Conservation (phyloP, 305 asterid species). For the Fraxinus latifolia region DNA sequence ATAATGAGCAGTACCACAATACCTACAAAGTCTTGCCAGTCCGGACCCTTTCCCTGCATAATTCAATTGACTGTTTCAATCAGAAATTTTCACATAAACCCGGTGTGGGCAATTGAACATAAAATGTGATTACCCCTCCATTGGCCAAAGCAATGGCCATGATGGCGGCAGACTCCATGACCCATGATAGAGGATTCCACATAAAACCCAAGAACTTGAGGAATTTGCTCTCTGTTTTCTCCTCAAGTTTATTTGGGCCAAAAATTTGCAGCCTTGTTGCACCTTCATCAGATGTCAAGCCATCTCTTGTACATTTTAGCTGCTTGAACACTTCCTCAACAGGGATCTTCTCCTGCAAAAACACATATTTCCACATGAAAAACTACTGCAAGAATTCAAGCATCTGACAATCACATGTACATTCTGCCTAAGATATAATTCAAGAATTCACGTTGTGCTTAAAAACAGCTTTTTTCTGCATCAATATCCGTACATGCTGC, state of each 20-base stretch:
- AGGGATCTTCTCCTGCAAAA: constrained; percentile 64
- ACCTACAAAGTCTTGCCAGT: constrained; percentile 79
- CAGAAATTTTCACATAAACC: background rate
- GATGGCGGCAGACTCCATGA: constrained; percentile 78
- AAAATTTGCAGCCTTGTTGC: constrained; percentile 53
- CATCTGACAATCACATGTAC: background rate
- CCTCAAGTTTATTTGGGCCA: constrained; percentile 76
- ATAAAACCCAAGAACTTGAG: constrained; percentile 75
- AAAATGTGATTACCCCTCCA: constrained; percentile 55
- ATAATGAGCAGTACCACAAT: constrained; percentile 58
- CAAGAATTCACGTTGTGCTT: background rate
- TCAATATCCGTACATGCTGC: background rate
- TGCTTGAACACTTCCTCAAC: constrained; percentile 65
- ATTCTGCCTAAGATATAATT: background rate
- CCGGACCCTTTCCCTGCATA: constrained; percentile 62
- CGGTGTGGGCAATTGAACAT: background rate
- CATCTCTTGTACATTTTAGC: constrained; percentile 56
- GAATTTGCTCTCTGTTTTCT: constrained; percentile 67
- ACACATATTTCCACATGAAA: background rate
- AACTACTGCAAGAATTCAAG: background rate
- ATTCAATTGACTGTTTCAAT: background rate
- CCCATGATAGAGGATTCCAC: constrained; percentile 96
- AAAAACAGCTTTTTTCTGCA: background rate
- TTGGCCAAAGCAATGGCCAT: constrained; percentile 85
- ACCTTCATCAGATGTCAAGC: constrained; percentile 61